Evolutionary conservation across 805 yeast genomes (phyloP), one percentile per base, ranked within the genome.

Genomic region (Metschnikowia rubicola): DNA sequence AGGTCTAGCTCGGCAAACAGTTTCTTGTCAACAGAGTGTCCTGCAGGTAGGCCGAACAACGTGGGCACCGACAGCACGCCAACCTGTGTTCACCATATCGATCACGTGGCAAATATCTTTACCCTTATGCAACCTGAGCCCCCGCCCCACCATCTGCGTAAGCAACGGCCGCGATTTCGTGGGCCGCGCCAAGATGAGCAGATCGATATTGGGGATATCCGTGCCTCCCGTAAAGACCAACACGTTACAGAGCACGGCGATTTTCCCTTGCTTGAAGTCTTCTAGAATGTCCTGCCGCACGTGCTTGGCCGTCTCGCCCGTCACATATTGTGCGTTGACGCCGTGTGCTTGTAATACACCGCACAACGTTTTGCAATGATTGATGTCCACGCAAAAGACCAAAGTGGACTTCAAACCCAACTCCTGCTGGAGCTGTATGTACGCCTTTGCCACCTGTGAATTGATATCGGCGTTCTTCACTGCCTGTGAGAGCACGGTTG

Each of bases 171-270:
- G 67, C 0, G 97, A 90, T 48, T 75, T 75, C 0, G 97, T 87
- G 1, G 97, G 96, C 31, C 97, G 68, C 3, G 88, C 86, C 30
- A 91, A 64, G 29, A 91, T 71, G 10, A 91, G 69, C 30, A 89
- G 83, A 59, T 91, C 97, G 47, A 90, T 85, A 50, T 83, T 83
- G 3, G 97, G 97, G 15, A 92, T 83, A 66, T 91, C 97, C 0
- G 97, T 89, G 0, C 98, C 98, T 63, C 92, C 97, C 0, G 96
- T 91, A 56, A 92, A 84, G 6, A 91, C 88, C 13, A 86, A 88
- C 62, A 96, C 94, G 60, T 92, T 92, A 68, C 94, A 77, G 29
- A 91, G 65, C 0, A 92, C 95, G 4, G 84, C 80, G 15, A 88
- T 72, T 12, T 74, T 60, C 0, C 94, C 90, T 0, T 66, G 55